Conservation (phyloP, 169 alveolate genomes). For the Pseudocohnilembus persalinus region DNA sequence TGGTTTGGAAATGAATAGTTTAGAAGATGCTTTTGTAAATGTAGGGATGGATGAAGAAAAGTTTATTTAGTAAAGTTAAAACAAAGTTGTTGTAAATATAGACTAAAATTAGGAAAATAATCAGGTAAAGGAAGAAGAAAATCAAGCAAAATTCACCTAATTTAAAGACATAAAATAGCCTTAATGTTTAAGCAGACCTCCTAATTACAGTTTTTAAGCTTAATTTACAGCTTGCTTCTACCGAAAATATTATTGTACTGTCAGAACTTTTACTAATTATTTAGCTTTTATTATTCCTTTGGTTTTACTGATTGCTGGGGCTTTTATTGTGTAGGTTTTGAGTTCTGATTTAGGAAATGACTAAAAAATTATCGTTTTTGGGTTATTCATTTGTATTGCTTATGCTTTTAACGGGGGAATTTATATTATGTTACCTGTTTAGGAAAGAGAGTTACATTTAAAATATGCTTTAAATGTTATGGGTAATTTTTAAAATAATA, state of each 20-base stretch:
- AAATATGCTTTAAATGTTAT: constrained; percentile 52
- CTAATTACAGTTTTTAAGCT: constrained; percentile 1
- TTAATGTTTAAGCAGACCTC: constrained; percentile 8
- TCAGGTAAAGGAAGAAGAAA: not conserved
- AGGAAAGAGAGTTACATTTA: constrained; percentile 56
- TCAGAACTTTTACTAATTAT: constrained; percentile 6
- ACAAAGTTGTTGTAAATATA: not conserved
- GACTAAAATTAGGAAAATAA: not conserved
- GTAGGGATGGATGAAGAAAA: constrained; percentile 66
- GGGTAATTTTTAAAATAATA: constrained; percentile 39
- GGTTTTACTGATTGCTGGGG: constrained; percentile 12
- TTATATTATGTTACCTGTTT: constrained; percentile 44
- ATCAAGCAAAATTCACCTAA: constrained; percentile 1
- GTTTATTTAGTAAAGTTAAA: constrained; percentile 19
- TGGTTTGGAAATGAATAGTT: constrained; percentile 49
- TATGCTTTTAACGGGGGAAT: constrained; percentile 43
- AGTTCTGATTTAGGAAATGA: not conserved
- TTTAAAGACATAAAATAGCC: constrained; percentile 10
- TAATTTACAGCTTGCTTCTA: constrained; percentile 8
- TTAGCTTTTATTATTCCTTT: constrained; percentile 2
- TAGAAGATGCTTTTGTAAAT: constrained; percentile 66
- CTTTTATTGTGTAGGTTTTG: constrained; percentile 3
- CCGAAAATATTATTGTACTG: constrained; percentile 16
- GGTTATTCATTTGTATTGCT: constrained; percentile 40
- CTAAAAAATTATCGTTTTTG: constrained; percentile 10